A percentile compares a stretch with the other conserved stretches of the same genome.
These are phyloP conservation scores for Amanita pseudoporphyria DNA, from an alignment of 768 basidiomycete genomes.

Conservation along the genomic window DNA sequence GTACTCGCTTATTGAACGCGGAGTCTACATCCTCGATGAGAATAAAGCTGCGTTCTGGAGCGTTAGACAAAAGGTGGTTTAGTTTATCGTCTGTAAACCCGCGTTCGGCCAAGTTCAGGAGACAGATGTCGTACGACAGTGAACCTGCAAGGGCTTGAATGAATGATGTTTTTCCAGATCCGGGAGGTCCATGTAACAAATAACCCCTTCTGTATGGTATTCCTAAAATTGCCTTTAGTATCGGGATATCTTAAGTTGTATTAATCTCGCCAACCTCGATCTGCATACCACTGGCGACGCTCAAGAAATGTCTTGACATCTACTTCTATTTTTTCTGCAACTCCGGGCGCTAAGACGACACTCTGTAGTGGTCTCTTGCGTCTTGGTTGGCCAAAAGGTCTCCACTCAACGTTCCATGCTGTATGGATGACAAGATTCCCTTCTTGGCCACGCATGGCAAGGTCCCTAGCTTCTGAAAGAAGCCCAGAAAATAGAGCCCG, in stretches of 20 bases:
- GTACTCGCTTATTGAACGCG: conserved; percentile 89
- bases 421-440: conserved; percentile 95
- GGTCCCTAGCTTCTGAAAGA: conserved; percentile 80
- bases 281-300: conserved; percentile 90
- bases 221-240: conserved; percentile 38
- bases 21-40: conserved; percentile 97
- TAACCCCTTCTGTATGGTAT: conserved; percentile 97
- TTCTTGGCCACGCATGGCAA: conserved; percentile 79
- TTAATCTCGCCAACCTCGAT: conserved; percentile 58
- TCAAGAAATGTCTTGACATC: conserved; percentile 79
- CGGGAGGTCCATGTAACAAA: conserved; percentile 91
- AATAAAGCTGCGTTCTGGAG: conserved; percentile 88
- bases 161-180: conserved; percentile 97
- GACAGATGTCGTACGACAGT: conserved; percentile 89
- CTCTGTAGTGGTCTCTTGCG: conserved; percentile 79
- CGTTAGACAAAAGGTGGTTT: conserved; percentile 86
- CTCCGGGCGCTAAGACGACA: conserved; percentile 76
- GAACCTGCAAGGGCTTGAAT: conserved; percentile 95
- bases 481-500: conserved; percentile 70
- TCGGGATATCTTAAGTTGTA: conserved; percentile 3
- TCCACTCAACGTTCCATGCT: conserved; percentile 96
- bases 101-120: conserved; percentile 92
- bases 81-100: conserved; percentile 96
- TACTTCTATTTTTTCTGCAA: conserved; percentile 73
- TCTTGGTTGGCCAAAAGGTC: conserved; percentile 88